phyloP scores from a whole-genome alignment of 805 yeast genomes.

The Yarrowia divulgata region DNA sequence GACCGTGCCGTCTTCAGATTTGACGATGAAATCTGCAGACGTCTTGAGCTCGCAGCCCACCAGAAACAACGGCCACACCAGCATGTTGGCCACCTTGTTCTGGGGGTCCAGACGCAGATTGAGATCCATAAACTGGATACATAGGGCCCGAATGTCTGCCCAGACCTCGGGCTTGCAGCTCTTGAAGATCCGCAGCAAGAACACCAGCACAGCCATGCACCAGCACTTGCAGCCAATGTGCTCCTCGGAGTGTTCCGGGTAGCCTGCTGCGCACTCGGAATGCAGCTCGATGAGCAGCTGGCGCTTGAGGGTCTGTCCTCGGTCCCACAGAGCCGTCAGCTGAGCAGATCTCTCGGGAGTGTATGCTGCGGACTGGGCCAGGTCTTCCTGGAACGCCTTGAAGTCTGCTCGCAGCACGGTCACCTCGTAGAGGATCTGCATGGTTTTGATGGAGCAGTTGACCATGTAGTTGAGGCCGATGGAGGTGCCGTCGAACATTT shows the following conservation, averaged over 20 bases:
- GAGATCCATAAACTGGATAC: slow-evolving; percentile 34
- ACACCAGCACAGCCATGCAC: slow-evolving; percentile 28
- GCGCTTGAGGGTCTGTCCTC: slow-evolving; percentile 21
- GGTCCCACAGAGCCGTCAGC: slow-evolving; percentile 23
- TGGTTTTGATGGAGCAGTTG: slow-evolving; percentile 28
- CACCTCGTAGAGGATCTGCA: slow-evolving; percentile 28
- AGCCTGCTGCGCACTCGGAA: slow-evolving; percentile 15
- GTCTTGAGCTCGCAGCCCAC: slow-evolving; percentile 30
- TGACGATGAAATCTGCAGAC: slow-evolving; percentile 11
- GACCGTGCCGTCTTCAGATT: not conserved
- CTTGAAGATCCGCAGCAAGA: slow-evolving; percentile 36
- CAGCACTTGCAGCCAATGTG: slow-evolving; percentile 38
- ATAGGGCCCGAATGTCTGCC: slow-evolving; percentile 29
- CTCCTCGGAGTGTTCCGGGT: slow-evolving; percentile 29
- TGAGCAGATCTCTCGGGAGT: slow-evolving; percentile 19
- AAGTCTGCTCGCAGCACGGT: slow-evolving; percentile 20
- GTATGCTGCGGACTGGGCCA: slow-evolving; percentile 5
- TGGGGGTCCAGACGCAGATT: slow-evolving; percentile 13
- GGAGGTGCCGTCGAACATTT: slow-evolving; percentile 33
- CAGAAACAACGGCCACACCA: slow-evolving; percentile 30
- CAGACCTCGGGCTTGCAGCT: slow-evolving; percentile 37
- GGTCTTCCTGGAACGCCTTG: slow-evolving; percentile 35
- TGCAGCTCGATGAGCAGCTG: slow-evolving; percentile 17
- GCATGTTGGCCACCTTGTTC: slow-evolving; percentile 35
- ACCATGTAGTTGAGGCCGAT: slow-evolving; percentile 38